Percentiles rank a stretch among this genome's conserved stretches.
Evolutionary conservation across 2,329 filamentous ascomycete genomes (phyloP).

Genomic region (Ophiostoma sp.): DNA sequence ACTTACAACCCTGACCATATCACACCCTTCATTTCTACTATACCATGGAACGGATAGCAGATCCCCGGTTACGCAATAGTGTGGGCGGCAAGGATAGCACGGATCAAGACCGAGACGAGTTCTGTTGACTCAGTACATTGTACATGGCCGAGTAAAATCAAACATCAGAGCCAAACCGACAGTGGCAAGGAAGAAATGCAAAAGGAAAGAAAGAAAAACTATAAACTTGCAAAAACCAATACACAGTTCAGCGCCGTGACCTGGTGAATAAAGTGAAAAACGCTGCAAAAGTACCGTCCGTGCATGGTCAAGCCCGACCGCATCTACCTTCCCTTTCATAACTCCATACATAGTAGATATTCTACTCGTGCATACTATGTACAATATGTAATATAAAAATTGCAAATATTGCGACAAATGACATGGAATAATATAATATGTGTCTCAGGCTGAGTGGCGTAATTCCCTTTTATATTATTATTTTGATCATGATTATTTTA

Average conservation of each 20-base stretch:
- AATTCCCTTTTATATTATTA: background rate
- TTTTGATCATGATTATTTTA: background rate
- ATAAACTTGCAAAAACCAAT: background rate
- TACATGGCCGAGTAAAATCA: background rate
- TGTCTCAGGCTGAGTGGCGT: conserved; percentile 13
- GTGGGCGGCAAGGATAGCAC: conserved; percentile 10
- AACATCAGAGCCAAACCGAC: background rate
- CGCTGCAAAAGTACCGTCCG: background rate
- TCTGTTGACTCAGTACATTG: too few species aligned
- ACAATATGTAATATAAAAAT: background rate
- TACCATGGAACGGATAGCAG: conserved; percentile 11
- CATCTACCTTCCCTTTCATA: background rate
- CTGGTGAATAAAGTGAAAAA: background rate
- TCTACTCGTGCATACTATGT: background rate
- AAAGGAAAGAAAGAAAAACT: background rate
- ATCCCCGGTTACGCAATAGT: conserved; percentile 12
- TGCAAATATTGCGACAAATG: background rate
- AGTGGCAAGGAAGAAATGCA: background rate
- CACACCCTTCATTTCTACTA: conserved; percentile 10
- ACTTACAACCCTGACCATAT: conserved; percentile 1
- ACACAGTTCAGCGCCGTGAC: background rate
- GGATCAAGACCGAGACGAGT: background rate
- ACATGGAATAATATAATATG: background rate
- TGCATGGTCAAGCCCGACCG: background rate
- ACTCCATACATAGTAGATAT: background rate